These are phyloP conservation scores for Lactifluus pinguis DNA, from an alignment of 768 basidiomycete species.

Conservation along the genomic window DNA sequence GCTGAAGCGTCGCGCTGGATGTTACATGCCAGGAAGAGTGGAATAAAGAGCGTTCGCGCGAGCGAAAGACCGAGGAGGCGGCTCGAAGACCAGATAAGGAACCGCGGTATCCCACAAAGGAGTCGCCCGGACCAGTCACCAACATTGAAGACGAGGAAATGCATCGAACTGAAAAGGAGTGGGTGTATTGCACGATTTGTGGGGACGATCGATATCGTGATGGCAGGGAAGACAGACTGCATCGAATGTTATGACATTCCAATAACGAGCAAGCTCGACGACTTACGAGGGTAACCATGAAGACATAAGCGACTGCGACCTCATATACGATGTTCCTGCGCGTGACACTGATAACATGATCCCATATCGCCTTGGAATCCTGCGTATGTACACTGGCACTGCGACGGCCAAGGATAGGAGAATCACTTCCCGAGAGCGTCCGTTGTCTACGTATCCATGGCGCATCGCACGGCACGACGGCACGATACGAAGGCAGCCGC, in stretches of 20 bases:
- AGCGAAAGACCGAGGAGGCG: constrained; percentile 56
- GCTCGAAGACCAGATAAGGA: constrained; percentile 62
- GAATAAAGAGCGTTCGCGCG: constrained; percentile 72
- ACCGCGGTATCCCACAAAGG: constrained; percentile 51
- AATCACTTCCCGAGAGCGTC: constrained; percentile 28
- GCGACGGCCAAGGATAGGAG: constrained; percentile 30
- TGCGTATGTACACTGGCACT: constrained; percentile 17
- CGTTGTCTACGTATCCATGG: constrained; percentile 16
- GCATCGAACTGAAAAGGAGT: constrained; percentile 69
- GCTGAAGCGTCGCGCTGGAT: constrained; percentile 40
- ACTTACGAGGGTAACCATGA: constrained; percentile 71
- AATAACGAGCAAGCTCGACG: background rate
- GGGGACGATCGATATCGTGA: constrained; percentile 68
- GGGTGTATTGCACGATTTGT: constrained; percentile 61
- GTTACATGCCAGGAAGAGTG: constrained; percentile 85
- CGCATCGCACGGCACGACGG: constrained; percentile 40
- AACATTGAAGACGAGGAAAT: constrained; percentile 67
- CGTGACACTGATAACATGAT: constrained; percentile 42
- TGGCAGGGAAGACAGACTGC: constrained; percentile 81
- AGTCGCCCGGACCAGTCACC: constrained; percentile 68
- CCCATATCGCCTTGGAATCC: constrained; percentile 27
- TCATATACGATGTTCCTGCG: constrained; percentile 63
- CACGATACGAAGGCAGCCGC: constrained; percentile 49
- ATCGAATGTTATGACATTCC: constrained; percentile 6
- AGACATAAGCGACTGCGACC: constrained; percentile 65